Evolutionary conservation across 2,329 filamentous ascomycete genomes (phyloP).

Genomic region (Pyricularia sp.): DNA sequence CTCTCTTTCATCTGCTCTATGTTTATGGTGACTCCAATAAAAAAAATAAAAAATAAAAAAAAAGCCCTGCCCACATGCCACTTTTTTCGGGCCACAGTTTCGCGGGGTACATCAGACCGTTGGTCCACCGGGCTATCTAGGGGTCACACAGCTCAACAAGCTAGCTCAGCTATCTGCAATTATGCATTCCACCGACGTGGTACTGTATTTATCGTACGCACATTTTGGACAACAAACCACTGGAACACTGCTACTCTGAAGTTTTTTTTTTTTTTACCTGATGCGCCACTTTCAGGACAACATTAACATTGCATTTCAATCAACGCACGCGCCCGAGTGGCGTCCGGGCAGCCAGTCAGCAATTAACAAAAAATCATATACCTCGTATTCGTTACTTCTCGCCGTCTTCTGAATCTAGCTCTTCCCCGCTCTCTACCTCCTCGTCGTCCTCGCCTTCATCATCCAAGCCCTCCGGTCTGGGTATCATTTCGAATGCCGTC

Average conservation of each 20-base stretch:
- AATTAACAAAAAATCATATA: slow-evolving; percentile 4
- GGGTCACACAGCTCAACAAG: not conserved
- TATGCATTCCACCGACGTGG: not conserved
- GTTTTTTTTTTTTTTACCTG: not conserved
- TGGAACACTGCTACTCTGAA: not conserved
- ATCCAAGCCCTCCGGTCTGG: slow-evolving; percentile 46
- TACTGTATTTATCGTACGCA: not conserved
- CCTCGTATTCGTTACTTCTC: slow-evolving; percentile 20
- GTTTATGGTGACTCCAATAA: not conserved
- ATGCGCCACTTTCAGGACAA: not conserved
- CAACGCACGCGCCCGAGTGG: not conserved
- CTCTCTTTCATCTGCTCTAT: not conserved
- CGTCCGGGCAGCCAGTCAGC: not conserved
- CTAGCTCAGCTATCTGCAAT: not conserved
- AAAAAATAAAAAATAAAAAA: no score
- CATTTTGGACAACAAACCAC: not conserved
- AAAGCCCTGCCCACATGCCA: not conserved
- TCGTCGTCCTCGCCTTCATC: slow-evolving; percentile 33
- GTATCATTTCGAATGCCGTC: slow-evolving; percentile 73
- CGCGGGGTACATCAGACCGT: not conserved
- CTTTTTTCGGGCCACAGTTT: not conserved
- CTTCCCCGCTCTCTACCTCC: slow-evolving; percentile 25
- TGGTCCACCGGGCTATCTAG: not conserved
- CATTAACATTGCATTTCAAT: not conserved
- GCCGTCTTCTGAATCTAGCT: slow-evolving; percentile 23